Percentiles rank a stretch among this genome's conserved stretches.
Evolutionary conservation across 768 basidiomycete species (phyloP).

Genomic region (Omphalotus guepiniiformis): DNA sequence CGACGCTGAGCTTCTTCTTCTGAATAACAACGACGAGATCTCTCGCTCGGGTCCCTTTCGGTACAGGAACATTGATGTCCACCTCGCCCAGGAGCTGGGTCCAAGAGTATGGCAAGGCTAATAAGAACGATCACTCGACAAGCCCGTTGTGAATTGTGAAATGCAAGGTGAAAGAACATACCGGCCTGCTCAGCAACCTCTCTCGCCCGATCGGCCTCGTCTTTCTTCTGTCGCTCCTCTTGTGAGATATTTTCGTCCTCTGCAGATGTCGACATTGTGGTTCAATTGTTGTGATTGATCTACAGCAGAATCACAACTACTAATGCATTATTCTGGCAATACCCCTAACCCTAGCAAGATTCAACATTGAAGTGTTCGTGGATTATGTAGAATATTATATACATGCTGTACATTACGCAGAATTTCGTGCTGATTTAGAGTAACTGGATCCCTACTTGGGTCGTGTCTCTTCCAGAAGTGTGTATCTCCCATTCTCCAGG

Average conservation of each 20-base stretch:
- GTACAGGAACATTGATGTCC: conserved; percentile 78
- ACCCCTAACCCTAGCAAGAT: conserved; percentile 1
- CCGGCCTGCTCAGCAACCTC: conserved; percentile 61
- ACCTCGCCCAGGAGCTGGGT: conserved; percentile 85
- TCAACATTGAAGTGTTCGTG: no score
- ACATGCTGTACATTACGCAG: no score
- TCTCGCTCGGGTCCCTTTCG: conserved; percentile 79
- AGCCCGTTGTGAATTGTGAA: no score
- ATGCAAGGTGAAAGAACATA: conserved; percentile 8
- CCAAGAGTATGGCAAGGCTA: conserved; percentile 91
- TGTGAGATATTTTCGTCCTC: conserved; percentile 74
- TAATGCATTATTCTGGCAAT: no score
- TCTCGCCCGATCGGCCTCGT: conserved; percentile 60
- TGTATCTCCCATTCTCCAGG: conserved; percentile 55
- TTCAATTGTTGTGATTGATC: no score
- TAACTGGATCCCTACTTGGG: neutral
- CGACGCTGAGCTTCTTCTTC: conserved; percentile 80
- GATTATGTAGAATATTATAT: no score
- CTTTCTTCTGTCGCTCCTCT: conserved; percentile 71
- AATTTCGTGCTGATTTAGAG: no score
- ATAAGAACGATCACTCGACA: conserved; percentile 15
- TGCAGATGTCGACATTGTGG: conserved; percentile 6
- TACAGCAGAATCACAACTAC: no score
- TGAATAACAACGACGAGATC: conserved; percentile 71
- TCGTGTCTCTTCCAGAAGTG: conserved; percentile 30